Evolutionary conservation across 306 rosid species (phyloP).

Genomic region (Sicyos edulis): DNA sequence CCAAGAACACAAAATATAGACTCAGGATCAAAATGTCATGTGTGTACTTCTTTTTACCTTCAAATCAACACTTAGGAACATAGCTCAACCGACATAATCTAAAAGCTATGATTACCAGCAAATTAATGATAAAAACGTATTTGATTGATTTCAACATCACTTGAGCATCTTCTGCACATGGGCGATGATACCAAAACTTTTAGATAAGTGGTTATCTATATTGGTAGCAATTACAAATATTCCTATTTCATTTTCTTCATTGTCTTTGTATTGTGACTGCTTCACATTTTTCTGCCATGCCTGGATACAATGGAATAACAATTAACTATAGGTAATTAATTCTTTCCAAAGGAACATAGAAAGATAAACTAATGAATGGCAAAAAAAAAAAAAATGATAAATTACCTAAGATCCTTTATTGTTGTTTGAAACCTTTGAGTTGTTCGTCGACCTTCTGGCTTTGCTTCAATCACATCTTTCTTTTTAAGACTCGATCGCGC

Average conservation of each 20-base stretch:
- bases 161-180: not conserved
- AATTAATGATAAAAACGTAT: not conserved
- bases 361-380: no score
- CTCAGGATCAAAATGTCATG: no score
- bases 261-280: not conserved
- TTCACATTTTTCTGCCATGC: constrained; percentile 38
- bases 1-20: no score
- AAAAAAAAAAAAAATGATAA: not conserved
- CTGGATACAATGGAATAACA: constrained; percentile 25
- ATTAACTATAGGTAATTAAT: not conserved
- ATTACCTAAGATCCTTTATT: constrained; percentile 40
- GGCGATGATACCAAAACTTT: not conserved
- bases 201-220: not conserved
- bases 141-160: not conserved
- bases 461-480: constrained; percentile 27
- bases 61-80: no score
- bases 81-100: no score
- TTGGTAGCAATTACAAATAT: not conserved
- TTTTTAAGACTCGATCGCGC: constrained; percentile 19
- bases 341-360: not conserved
- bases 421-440: constrained; percentile 22
- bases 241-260: not conserved
- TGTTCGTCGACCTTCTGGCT: constrained; percentile 19
- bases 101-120: no score
- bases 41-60: no score